These are phyloP conservation scores for Somion occarium DNA, from an alignment of 1,284 basidiomycete genomes.

Conservation along the genomic window DNA sequence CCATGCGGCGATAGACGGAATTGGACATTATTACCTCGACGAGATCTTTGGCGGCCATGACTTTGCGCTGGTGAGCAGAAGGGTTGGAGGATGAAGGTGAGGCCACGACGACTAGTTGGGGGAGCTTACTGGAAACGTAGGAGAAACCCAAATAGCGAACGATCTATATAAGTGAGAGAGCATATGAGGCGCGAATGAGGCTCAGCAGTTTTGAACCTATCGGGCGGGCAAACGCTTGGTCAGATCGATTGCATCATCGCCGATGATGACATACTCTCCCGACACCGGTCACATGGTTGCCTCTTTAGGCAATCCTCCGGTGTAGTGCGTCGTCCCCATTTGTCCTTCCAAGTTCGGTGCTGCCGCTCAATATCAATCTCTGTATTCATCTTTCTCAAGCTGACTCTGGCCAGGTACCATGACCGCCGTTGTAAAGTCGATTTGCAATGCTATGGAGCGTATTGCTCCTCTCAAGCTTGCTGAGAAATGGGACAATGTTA, in stretches of 20 bases:
- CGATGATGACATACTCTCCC: background rate
- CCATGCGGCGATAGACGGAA: background rate
- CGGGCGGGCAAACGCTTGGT: background rate
- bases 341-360: background rate
- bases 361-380: background rate
- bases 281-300: background rate
- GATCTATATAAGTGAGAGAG: conserved; percentile 23
- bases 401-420: conserved; percentile 14
- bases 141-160: conserved; percentile 15
- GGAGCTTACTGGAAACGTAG: conserved; percentile 22
- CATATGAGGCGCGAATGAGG: conserved; percentile 12
- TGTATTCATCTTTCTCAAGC: no score
- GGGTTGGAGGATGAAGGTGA: conserved; percentile 32
- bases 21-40: conserved; percentile 33
- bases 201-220: background rate
- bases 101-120: conserved; percentile 17
- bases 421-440: conserved; percentile 40
- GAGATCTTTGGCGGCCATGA: conserved; percentile 34
- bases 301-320: background rate
- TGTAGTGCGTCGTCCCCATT: background rate
- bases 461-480: conserved; percentile 85
- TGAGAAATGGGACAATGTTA: conserved; percentile 88
- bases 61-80: conserved; percentile 32
- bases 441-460: conserved; percentile 65
- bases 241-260: conserved; percentile 2